Percentiles rank a stretch among this genome's conserved stretches.
Evolutionary conservation across 192 early-diverging fungal species (phyloP).

Genomic region (Umbelopsis vinacea): DNA sequence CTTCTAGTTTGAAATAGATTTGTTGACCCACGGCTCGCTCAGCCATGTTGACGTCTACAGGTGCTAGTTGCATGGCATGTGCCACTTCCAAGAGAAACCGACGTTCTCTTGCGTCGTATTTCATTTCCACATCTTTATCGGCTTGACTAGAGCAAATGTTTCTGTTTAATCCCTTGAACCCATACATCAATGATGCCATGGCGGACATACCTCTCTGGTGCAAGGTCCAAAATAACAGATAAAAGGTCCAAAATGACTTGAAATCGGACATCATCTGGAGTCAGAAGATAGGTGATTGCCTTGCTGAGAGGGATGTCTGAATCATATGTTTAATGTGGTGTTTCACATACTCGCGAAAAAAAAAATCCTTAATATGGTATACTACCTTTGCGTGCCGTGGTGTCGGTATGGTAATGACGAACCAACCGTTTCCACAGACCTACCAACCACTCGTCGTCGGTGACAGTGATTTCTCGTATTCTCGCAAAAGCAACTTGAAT

Average conservation of each 20-base stretch:
- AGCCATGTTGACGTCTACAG: conserved; percentile 32
- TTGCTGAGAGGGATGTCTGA: neutral
- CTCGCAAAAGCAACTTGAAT: neutral
- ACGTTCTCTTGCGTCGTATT: conserved; percentile 57
- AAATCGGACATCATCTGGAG: conserved; percentile 30
- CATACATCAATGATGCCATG: neutral
- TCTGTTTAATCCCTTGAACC: too few species aligned
- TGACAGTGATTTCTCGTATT: neutral
- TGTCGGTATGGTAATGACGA: neutral
- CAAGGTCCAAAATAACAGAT: conserved; percentile 19
- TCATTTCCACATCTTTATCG: conserved; percentile 10
- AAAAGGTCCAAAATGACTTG: conserved; percentile 29
- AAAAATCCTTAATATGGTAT: too few species aligned
- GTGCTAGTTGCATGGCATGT: conserved; percentile 33
- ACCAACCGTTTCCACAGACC: neutral
- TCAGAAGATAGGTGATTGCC: neutral
- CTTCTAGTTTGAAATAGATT: conserved; percentile 50
- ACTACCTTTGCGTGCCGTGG: neutral
- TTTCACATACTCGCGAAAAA: neutral
- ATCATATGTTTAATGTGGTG: neutral
- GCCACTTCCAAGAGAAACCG: conserved; percentile 48
- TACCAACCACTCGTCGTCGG: neutral
- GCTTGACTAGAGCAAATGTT: too few species aligned
- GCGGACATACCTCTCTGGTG: neutral
- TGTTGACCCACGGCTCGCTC: conserved; percentile 58